Percentiles rank a stretch among this genome's conserved stretches.
Conservation (phyloP, 73 alveolate genomes). For the Symbiodinium pilosum region DNA sequence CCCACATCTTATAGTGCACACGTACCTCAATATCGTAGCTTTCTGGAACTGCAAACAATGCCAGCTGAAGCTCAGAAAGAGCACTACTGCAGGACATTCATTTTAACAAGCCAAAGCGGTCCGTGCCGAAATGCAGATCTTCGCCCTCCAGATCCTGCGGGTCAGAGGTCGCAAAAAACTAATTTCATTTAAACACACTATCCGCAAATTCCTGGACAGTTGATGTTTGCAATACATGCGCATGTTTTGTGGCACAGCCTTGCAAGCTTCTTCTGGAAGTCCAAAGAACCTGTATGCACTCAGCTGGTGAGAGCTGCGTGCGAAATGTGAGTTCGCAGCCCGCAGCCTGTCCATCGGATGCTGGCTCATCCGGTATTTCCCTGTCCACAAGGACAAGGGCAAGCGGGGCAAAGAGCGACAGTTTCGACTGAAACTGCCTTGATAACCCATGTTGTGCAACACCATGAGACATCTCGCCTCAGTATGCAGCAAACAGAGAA, state of each 20-base stretch:
- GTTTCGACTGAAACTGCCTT: conserved; percentile 3
- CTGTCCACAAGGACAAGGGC: neutral
- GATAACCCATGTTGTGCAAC: conserved; percentile 89
- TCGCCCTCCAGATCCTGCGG: conserved; percentile 32
- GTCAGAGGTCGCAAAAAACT: neutral
- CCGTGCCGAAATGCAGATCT: conserved; percentile 54
- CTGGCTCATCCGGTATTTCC: conserved; percentile 67
- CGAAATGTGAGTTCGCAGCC: neutral
- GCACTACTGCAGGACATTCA: no score
- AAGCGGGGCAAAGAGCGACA: neutral
- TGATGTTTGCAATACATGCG: no score
- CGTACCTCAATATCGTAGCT: no score
- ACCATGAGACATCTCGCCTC: conserved; percentile 85
- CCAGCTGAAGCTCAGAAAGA: no score
- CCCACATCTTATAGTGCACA: no score
- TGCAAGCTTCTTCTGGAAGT: conserved; percentile 30
- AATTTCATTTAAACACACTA: neutral
- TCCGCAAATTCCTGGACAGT: neutral
- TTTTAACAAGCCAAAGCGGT: no score
- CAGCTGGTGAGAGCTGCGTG: no score
- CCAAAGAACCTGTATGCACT: conserved; percentile 56
- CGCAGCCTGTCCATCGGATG: conserved; percentile 67
- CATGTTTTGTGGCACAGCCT: no score
- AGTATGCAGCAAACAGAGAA: no score
- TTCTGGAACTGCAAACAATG: no score